Percentiles rank a stretch among this genome's conserved stretches.
Evolutionary conservation across 305 asterid species (phyloP).

Genomic region (Solanum hybrid): DNA sequence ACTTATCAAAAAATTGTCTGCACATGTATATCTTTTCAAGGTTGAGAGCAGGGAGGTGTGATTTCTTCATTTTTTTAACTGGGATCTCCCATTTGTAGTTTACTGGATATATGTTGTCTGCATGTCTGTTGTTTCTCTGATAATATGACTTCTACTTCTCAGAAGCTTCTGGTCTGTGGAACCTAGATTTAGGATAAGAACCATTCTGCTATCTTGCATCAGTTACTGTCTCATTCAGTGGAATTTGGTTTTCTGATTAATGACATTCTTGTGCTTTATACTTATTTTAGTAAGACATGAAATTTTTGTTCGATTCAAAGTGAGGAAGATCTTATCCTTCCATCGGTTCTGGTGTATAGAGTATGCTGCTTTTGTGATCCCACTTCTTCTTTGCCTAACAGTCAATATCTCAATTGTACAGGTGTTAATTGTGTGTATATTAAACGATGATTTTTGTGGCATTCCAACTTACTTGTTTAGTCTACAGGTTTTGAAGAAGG

Average conservation of each 20-base stretch:
- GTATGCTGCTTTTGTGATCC: conserved; percentile 5
- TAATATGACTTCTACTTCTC: neutral
- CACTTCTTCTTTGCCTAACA: neutral
- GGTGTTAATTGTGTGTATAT: neutral
- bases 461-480: conserved; percentile 7
- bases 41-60: neutral
- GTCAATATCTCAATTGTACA: neutral
- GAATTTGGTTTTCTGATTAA: neutral
- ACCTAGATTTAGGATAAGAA: neutral
- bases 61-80: neutral
- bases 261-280: neutral
- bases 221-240: neutral
- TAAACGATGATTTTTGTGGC: neutral
- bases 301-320: neutral
- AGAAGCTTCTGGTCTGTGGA: conserved; percentile 2
- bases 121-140: neutral
- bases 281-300: neutral
- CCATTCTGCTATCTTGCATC: neutral
- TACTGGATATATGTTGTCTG: neutral
- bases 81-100: neutral
- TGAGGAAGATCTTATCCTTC: neutral
- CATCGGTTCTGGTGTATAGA: neutral
- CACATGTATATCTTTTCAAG: neutral
- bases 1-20: neutral
- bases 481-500: conserved; percentile 90